Evolutionary conservation across 2,329 filamentous ascomycete species (phyloP).

Genomic region (Trichoderma sp.): DNA sequence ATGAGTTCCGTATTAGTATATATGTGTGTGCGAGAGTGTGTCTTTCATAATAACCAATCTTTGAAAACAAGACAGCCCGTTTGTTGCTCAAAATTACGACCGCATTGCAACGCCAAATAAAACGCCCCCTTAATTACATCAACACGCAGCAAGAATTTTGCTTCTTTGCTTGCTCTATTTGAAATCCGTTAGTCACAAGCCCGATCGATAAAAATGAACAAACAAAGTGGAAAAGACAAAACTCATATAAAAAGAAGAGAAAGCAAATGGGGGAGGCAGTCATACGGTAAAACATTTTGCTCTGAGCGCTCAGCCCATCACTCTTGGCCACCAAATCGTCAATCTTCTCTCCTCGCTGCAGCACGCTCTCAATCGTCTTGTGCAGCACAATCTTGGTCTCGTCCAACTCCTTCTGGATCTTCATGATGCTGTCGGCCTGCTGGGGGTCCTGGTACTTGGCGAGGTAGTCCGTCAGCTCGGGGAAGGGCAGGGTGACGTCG

Average conservation of each 20-base stretch:
- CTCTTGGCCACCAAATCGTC: constrained; percentile 93
- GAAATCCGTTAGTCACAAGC: constrained; percentile 9
- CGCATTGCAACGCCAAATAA: constrained; percentile 38
- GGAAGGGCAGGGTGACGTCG: constrained; percentile 60
- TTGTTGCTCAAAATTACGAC: constrained; percentile 34
- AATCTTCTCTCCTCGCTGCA: constrained; percentile 95
- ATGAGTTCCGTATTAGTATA: constrained; percentile 19
- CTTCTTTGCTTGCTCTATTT: constrained; percentile 68
- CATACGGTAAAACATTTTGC: constrained; percentile 94
- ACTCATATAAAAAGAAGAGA: neutral
- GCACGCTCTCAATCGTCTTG: constrained; percentile 86
- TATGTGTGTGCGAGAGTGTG: constrained; percentile 30
- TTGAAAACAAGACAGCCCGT: constrained; percentile 32
- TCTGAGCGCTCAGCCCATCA: constrained; percentile 84
- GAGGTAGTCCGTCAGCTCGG: constrained; percentile 76
- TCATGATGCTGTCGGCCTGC: constrained; percentile 88
- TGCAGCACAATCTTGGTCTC: constrained; percentile 97
- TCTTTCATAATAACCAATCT: constrained; percentile 39
- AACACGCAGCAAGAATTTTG: constrained; percentile 75
- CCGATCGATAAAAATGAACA: neutral
- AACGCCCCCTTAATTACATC: constrained; percentile 54
- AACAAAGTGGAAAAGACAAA: neutral
- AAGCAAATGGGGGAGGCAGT: constrained; percentile 33
- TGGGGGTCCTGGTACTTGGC: constrained; percentile 79
- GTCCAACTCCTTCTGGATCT: constrained; percentile 94